Evolutionary conservation across 2,329 filamentous ascomycete species (phyloP), one percentile per base, ranked within the genome.

Genomic region (Claviceps purpurea): DNA sequence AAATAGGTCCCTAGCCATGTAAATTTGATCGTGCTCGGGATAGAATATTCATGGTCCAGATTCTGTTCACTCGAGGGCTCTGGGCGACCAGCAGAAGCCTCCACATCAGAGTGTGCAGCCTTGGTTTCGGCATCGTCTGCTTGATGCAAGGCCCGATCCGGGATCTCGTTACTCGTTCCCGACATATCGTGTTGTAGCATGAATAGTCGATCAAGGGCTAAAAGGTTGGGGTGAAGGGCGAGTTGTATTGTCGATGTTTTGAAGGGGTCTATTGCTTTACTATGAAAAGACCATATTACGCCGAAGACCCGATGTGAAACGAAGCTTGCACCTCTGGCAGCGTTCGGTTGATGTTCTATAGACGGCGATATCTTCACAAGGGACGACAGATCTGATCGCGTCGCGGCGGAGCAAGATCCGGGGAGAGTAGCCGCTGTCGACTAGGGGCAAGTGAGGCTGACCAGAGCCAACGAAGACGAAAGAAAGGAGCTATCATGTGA

Each of bases 1-100:
- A 79, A 78, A 61, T 79, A 79, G 52, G 72, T 68, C 30, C 70
- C 71, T 34, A 76, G 63, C 70, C 73, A 75, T 50, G 70, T 66
- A 56, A 75, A 73, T 62, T 75, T 75, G 62, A 71, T 67, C 38
- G 66, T 66, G 54, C 66, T 68, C 47, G 70, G 64, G 42, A 72
- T 68, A 6, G 68, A 68, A 61, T 74, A 73, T 63, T 74, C 72
- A 55, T 69, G 68, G 37, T 70, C 69, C 52, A 71, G 59, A 56
- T 70, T 70, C 22, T 66, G 59, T 50, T 60, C 59, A 51, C 62
- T 61, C 38, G 59, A 51, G n/a, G 59, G 52, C 34, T 67, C 64
- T 47, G 54, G 50, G 47, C 57, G 59, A 38, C 58, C 62, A 30
- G 60, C 58, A 30, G 61, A 60, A 54, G 59, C 59, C 56, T 70